phyloP scores from a whole-genome alignment of 2,329 filamentous ascomycete genomes.

The Raffaelea arxii region DNA sequence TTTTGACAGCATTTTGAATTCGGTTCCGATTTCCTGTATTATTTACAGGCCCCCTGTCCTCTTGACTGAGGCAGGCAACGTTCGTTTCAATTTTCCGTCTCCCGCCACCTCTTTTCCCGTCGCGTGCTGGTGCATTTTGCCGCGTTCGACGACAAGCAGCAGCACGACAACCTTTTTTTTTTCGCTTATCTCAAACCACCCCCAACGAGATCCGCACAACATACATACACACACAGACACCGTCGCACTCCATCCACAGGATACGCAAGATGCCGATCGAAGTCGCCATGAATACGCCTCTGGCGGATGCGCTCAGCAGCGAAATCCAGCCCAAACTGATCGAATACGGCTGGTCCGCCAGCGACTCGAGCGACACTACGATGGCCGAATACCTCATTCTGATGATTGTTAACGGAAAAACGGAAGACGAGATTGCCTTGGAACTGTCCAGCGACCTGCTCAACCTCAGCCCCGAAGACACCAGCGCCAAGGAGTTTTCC shows the following conservation, averaged over 20 bases:
- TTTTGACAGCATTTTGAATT: too few species aligned
- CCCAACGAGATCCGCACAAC: too few species aligned
- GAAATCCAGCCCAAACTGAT: conserved; percentile 85
- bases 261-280: conserved; percentile 61
- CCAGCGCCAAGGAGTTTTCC: conserved; percentile 73
- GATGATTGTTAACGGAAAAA: conserved; percentile 94
- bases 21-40: background rate
- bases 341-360: conserved; percentile 85
- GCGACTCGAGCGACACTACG: conserved; percentile 66
- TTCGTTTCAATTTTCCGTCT: background rate
- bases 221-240: background rate
- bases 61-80: too few species aligned
- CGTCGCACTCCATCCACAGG: background rate
- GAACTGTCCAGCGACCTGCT: conserved; percentile 86
- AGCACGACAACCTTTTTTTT: too few species aligned
- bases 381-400: conserved; percentile 94
- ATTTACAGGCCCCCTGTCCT: background rate
- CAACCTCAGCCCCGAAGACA: conserved; percentile 71
- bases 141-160: background rate
- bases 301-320: conserved; percentile 73
- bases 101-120: too few species aligned
- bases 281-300: conserved; percentile 65
- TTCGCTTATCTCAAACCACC: too few species aligned
- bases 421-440: conserved; percentile 75
- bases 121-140: background rate